Conservation (phyloP, 805 yeast genomes). For the Metschnikowia kofuensis region DNA sequence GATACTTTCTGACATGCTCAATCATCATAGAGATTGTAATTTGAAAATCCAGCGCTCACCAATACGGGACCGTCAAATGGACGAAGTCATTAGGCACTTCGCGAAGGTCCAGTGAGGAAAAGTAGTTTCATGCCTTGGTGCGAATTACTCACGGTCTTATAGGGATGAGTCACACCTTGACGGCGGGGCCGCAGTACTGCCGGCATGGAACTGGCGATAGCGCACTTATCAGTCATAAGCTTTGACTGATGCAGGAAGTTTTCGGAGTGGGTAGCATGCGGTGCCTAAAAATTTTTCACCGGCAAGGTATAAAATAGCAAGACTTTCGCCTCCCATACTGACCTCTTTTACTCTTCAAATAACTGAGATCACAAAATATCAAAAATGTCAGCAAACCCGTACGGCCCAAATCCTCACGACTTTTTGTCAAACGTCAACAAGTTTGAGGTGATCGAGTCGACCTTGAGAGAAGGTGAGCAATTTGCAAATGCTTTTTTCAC, state of each 20-base stretch:
- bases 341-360: neutral
- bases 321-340: neutral
- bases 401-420: constrained; percentile 59
- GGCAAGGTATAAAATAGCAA: constrained; percentile 10
- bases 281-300: constrained; percentile 16
- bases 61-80: too few species aligned
- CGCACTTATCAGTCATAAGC: constrained; percentile 18
- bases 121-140: constrained; percentile 3
- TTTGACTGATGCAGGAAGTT: constrained; percentile 15
- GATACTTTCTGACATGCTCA: too few species aligned
- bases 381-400: constrained; percentile 43
- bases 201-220: constrained; percentile 12
- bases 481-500: constrained; percentile 61
- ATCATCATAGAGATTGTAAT: too few species aligned
- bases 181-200: constrained; percentile 14
- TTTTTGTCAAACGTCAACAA: constrained; percentile 51
- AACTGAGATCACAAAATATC: neutral
- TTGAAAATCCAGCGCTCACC: too few species aligned
- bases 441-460: constrained; percentile 55
- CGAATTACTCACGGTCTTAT: constrained; percentile 12
- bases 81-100: neutral
- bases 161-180: constrained; percentile 14
- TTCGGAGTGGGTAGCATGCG: constrained; percentile 8
- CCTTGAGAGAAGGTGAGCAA: constrained; percentile 63
- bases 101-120: neutral